Evolutionary conservation across 441 rosid species (phyloP).

Genomic region (Metrosideros polymorpha): DNA sequence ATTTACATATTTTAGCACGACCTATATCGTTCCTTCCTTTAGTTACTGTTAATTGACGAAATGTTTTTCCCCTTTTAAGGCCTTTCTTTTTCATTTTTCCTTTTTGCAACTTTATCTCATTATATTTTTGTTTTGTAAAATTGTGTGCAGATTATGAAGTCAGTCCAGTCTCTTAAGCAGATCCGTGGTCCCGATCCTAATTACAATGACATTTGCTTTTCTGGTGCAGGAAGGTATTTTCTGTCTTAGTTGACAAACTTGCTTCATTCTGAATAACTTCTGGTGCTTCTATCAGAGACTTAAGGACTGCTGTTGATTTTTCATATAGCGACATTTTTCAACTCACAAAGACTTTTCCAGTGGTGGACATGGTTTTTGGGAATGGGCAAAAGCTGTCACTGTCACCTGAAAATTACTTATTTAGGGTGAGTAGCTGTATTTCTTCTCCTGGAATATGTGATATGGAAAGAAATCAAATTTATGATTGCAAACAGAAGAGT

Average conservation of each 20-base stretch:
- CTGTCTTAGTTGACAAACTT: neutral
- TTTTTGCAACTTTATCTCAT: neutral
- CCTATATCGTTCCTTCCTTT: neutral
- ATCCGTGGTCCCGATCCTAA: conserved; percentile 88
- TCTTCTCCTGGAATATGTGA: neutral
- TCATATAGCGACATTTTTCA: conserved; percentile 40
- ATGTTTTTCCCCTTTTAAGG: neutral
- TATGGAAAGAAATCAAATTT: neutral
- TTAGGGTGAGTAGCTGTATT: conserved; percentile 39
- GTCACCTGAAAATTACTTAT: conserved; percentile 87
- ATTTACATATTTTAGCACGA: neutral
- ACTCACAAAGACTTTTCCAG: conserved; percentile 56
- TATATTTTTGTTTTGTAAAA: neutral
- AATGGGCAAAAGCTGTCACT: conserved; percentile 58
- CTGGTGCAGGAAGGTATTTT: conserved; percentile 56
- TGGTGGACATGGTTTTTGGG: conserved; percentile 64
- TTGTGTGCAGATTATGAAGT: conserved; percentile 45
- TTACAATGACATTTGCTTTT: conserved; percentile 82
- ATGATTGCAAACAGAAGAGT: neutral
- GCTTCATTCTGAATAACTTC: neutral
- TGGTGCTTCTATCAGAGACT: neutral
- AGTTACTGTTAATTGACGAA: neutral
- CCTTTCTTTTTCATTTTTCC: neutral
- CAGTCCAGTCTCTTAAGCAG: conserved; percentile 48
- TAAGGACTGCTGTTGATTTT: conserved; percentile 3